Conservation (phyloP, 306 rosid species). For the Coriaria nepalensis region DNA sequence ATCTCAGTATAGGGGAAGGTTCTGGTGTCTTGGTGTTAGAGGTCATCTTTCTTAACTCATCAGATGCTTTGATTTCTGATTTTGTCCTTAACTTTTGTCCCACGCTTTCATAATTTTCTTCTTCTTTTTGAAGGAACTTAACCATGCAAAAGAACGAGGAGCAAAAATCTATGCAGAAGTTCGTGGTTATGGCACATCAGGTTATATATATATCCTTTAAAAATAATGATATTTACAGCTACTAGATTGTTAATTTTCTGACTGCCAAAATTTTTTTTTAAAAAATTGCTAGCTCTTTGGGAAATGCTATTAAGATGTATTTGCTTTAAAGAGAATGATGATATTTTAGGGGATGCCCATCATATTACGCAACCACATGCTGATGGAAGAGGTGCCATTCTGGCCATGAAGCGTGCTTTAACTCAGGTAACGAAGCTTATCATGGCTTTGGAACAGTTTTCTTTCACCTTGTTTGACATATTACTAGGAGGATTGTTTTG, state of each 20-base stretch:
- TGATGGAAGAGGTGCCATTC: conserved; percentile 87
- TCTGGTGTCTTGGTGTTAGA: conserved; percentile 77
- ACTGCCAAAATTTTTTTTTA: no score
- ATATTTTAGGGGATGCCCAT: conserved; percentile 66
- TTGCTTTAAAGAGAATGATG: conserved; percentile 17
- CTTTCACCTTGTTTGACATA: no score
- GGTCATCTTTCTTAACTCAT: conserved; percentile 35
- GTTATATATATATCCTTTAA: no score
- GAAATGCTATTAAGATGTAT: conserved; percentile 6
- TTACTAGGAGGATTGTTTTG: no score
- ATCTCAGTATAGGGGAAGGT: conserved; percentile 83
- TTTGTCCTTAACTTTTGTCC: conserved; percentile 1
- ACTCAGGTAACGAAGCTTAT: conserved; percentile 46
- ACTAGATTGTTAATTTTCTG: no score
- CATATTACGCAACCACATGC: conserved; percentile 88
- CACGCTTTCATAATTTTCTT: conserved; percentile 8
- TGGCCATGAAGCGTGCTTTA: conserved; percentile 79
- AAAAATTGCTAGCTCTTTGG: conserved; percentile 10
- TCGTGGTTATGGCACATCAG: conserved; percentile 95
- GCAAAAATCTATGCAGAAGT: conserved; percentile 85
- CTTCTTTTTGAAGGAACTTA: conserved; percentile 48
- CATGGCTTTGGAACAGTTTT: no score
- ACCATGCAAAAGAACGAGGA: conserved; percentile 71
- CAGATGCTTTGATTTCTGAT: conserved; percentile 2
- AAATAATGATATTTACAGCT: no score